Conservation (phyloP, 73 alveolate species). For the Tetrahymena borealis region DNA sequence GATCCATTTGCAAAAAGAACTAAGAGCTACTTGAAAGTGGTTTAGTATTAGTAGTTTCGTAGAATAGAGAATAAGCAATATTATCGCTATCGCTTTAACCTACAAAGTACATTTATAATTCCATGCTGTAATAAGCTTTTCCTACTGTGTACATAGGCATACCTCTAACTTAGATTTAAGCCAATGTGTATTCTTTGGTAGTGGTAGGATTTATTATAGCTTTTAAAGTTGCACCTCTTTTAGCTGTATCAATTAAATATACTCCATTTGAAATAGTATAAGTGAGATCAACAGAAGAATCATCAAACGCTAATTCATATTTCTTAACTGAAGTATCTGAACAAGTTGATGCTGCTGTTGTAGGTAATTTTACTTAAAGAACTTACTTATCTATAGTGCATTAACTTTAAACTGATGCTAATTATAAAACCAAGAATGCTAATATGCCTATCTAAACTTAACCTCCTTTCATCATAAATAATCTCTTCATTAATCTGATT, state of each 20-base stretch:
- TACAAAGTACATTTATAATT: neutral
- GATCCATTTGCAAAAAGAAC: neutral
- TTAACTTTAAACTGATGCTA: neutral
- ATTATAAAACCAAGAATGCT: neutral
- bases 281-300: neutral
- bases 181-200: neutral
- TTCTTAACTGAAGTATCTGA: neutral
- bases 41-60: neutral
- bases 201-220: neutral
- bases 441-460: neutral
- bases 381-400: neutral
- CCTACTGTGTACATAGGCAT: neutral
- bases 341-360: neutral
- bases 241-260: neutral
- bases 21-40: neutral
- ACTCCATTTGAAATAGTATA: neutral
- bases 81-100: neutral
- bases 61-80: neutral
- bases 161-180: neutral
- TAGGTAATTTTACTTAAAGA: neutral
- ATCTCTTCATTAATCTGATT: too few species aligned
- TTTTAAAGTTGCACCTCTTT: neutral
- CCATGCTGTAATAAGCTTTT: neutral
- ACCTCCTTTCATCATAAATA: neutral
- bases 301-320: neutral